Conservation (phyloP, 805 yeast genomes). For the Wickerhamomyces rabaulensis region DNA sequence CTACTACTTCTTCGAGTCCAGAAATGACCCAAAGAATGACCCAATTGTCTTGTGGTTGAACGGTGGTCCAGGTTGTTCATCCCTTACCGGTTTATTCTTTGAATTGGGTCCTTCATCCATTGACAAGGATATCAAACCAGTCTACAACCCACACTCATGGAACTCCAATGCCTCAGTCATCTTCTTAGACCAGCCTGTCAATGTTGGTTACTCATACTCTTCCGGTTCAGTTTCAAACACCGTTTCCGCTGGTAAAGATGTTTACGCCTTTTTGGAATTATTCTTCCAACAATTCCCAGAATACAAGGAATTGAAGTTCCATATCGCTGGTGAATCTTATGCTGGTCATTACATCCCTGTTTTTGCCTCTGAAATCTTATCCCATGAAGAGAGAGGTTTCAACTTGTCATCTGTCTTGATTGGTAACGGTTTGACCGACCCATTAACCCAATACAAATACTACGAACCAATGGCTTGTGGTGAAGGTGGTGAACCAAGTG, state of each 20-base stretch:
- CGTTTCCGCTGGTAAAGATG: conserved; percentile 79
- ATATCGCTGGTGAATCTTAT: conserved; percentile 90
- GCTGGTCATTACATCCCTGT: conserved; percentile 94
- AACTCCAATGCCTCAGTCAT: conserved; percentile 79
- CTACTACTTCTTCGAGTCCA: conserved; percentile 79
- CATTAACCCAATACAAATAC: conserved; percentile 69
- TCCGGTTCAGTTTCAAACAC: conserved; percentile 62
- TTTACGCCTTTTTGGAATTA: conserved; percentile 70
- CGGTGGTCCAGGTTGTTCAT: conserved; percentile 95
- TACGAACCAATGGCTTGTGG: conserved; percentile 96
- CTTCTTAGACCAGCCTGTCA: conserved; percentile 85
- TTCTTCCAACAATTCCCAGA: conserved; percentile 71
- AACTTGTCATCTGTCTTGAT: conserved; percentile 73
- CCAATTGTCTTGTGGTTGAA: conserved; percentile 87
- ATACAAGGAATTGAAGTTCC: conserved; percentile 56
- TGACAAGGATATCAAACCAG: conserved; percentile 54
- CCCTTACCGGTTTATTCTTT: conserved; percentile 79
- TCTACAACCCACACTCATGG: conserved; percentile 76
- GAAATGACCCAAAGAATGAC: conserved; percentile 82
- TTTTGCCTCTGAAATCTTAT: conserved; percentile 74
- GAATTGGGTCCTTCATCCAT: conserved; percentile 82
- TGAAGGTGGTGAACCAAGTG: conserved; percentile 77
- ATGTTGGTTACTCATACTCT: conserved; percentile 75
- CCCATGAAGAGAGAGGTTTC: conserved; percentile 55
- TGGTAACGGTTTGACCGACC: conserved; percentile 90